Evolutionary conservation across 495 filamentous ascomycete species (phyloP).

Genomic region (Amniculicola lignicola): DNA sequence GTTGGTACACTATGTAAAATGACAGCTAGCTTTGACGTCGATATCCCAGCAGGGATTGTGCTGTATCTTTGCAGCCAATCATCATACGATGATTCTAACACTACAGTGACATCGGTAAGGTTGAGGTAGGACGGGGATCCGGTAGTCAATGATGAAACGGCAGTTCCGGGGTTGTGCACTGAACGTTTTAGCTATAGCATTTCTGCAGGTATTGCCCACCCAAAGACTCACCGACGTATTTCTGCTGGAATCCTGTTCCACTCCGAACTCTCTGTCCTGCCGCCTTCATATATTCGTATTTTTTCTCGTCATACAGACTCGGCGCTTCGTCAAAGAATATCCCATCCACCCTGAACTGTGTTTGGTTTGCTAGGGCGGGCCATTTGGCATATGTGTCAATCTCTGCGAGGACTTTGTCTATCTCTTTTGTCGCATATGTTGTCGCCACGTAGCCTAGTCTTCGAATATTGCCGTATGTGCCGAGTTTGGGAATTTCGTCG

Average conservation of each 20-base stretch:
- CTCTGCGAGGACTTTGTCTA: slow-evolving; percentile 19
- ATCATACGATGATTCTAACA: slow-evolving; percentile 26
- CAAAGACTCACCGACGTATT: slow-evolving; percentile 17
- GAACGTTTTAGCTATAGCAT: no score
- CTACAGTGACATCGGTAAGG: slow-evolving; percentile 28
- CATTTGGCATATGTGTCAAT: slow-evolving; percentile 26
- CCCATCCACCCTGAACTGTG: slow-evolving; percentile 20
- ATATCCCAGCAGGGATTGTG: slow-evolving; percentile 1
- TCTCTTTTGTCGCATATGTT: slow-evolving; percentile 13
- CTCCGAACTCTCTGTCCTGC: slow-evolving; percentile 35
- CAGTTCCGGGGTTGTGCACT: slow-evolving; percentile 27
- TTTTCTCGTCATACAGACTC: slow-evolving; percentile 28
- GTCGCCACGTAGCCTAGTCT: slow-evolving; percentile 32
- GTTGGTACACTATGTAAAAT: slow-evolving; percentile 21
- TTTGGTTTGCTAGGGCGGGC: slow-evolving; percentile 15
- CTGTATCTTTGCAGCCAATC: slow-evolving; percentile 13
- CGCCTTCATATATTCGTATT: slow-evolving; percentile 38
- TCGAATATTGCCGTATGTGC: slow-evolving; percentile 22
- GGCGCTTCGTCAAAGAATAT: slow-evolving; percentile 35
- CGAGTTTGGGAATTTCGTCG: slow-evolving; percentile 27
- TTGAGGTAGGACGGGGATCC: slow-evolving; percentile 20
- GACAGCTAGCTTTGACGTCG: slow-evolving; percentile 14
- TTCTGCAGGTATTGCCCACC: background rate
- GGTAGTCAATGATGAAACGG: slow-evolving; percentile 1
- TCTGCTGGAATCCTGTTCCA: slow-evolving; percentile 19